phyloP scores from a whole-genome alignment of 2,329 filamentous ascomycete genomes.

The Incumbomyces delicatus region DNA sequence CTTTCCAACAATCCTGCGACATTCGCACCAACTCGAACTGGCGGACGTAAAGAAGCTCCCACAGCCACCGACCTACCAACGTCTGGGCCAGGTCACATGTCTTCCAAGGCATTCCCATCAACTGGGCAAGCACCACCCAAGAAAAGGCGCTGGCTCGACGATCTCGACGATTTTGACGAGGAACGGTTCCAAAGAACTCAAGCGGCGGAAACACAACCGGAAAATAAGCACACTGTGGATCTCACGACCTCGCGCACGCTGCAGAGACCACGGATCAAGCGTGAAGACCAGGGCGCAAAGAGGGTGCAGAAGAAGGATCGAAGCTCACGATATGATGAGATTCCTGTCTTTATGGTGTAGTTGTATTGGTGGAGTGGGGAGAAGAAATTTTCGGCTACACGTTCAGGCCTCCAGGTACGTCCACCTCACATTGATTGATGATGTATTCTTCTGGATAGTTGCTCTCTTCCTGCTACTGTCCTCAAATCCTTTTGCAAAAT shows the following conservation, averaged over 20 bases:
- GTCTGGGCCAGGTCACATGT: no score
- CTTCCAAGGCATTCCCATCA: not conserved
- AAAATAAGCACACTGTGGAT: not conserved
- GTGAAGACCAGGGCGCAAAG: constrained; percentile 6
- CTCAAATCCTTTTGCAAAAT: no score
- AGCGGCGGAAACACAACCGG: constrained; percentile 16
- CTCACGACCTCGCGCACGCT: constrained; percentile 2
- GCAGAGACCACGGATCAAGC: constrained; percentile 10
- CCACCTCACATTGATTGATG: no score
- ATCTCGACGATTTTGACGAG: constrained; percentile 31
- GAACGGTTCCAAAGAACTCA: constrained; percentile 25
- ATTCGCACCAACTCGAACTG: no score
- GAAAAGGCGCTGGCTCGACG: constrained; percentile 11
- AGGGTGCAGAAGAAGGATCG: constrained; percentile 14
- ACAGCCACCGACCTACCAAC: no score
- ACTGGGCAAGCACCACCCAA: not conserved
- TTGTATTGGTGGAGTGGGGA: not conserved
- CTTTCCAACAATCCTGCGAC: no score
- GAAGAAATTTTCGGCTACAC: no score
- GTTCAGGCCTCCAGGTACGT: no score
- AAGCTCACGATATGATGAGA: constrained; percentile 32
- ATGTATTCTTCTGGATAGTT: no score
- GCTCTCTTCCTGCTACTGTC: no score
- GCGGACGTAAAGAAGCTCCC: no score
- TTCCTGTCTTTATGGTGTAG: constrained; percentile 36